phyloP scores from a whole-genome alignment of 2,329 filamentous ascomycete species.

The Fusarium phyllophilum region DNA sequence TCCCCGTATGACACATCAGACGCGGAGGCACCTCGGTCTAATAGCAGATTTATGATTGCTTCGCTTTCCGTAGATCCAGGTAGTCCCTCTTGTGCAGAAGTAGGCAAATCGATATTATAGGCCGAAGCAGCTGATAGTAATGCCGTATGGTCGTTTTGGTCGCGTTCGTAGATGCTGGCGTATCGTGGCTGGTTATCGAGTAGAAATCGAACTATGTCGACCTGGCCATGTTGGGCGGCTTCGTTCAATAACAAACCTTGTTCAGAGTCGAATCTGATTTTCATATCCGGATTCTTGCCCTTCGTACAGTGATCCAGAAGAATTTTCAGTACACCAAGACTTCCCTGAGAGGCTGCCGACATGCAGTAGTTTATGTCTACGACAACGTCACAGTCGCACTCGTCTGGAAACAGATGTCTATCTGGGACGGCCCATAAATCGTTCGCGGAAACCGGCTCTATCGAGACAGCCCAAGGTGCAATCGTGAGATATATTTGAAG shows the following conservation, averaged over 20 bases:
- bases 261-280: neutral
- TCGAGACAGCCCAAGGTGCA: neutral
- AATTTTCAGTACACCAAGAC: neutral
- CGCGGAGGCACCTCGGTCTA: neutral
- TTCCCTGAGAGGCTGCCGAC: neutral
- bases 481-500: neutral
- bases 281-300: neutral
- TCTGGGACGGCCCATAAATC: neutral
- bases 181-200: neutral
- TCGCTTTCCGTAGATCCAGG: neutral
- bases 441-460: neutral
- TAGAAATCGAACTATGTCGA: neutral
- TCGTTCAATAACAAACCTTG: neutral
- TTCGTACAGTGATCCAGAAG: neutral
- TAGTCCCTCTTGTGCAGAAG: accelerated
- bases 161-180: neutral
- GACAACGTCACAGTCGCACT: accelerated
- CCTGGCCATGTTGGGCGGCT: accelerated
- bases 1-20: neutral
- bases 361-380: neutral
- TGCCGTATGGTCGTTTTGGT: accelerated
- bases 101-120: too few relatives aligned
- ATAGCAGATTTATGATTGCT: neutral
- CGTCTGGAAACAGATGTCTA: neutral
- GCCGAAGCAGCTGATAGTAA: neutral